A percentile compares a stretch with the other conserved stretches of the same genome.
phyloP scores from a whole-genome alignment of 495 filamentous ascomycete species.

The Neurospora terricola region DNA sequence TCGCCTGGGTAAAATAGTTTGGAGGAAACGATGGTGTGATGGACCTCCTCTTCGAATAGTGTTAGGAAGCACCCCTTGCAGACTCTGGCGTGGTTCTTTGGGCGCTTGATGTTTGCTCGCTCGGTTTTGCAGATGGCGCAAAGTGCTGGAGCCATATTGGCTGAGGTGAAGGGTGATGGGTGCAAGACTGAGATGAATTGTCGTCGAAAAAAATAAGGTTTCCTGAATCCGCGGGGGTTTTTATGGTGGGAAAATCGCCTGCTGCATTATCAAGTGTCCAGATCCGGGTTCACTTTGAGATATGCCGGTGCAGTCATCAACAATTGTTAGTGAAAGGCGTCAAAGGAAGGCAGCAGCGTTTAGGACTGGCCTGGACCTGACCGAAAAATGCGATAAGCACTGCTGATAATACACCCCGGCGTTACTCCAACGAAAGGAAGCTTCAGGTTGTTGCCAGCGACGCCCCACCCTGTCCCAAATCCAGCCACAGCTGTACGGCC shows the following conservation, averaged over 20 bases:
- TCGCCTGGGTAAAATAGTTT: constrained; percentile 76
- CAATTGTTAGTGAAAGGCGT: not conserved
- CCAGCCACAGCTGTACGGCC: constrained; percentile 4
- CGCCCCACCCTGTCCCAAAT: not conserved
- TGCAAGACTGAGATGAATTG: not conserved
- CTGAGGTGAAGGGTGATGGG: not conserved
- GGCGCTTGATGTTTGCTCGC: constrained; percentile 81
- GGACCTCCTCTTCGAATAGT: constrained; percentile 86
- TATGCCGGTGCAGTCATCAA: not conserved
- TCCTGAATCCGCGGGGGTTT: not conserved
- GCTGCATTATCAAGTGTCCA: not conserved
- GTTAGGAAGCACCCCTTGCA: constrained; percentile 80
- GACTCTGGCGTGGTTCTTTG: constrained; percentile 86
- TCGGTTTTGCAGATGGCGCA: constrained; percentile 68
- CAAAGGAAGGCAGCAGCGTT: not conserved
- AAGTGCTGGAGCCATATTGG: constrained; percentile 39
- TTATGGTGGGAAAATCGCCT: not conserved
- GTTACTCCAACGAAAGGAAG: not conserved
- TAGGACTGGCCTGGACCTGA: not conserved
- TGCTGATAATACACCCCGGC: not conserved
- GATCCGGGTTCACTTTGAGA: not conserved
- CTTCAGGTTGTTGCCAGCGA: no score
- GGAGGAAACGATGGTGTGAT: constrained; percentile 76
- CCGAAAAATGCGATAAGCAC: not conserved
- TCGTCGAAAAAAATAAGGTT: not conserved